phyloP scores from a whole-genome alignment of 208 protist genomes.

The Trypanosoma conorhini region DNA sequence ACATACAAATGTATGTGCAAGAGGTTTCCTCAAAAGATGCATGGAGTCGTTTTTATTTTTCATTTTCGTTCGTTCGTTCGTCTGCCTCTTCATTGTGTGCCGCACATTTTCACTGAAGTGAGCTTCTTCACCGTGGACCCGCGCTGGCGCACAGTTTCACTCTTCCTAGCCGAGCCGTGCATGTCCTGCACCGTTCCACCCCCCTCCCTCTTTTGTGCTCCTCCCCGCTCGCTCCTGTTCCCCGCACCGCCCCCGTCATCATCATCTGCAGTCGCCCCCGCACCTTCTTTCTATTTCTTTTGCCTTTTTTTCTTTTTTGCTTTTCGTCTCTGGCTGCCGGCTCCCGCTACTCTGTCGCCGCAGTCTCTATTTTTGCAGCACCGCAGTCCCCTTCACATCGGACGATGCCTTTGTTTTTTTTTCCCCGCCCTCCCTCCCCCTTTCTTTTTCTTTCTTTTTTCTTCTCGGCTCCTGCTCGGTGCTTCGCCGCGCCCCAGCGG shows the following conservation, averaged over 20 bases:
- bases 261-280: background rate
- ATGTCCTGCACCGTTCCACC: background rate
- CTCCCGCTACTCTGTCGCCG: too few relatives aligned
- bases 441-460: conserved; percentile 8
- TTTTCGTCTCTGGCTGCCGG: background rate
- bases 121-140: too few relatives aligned
- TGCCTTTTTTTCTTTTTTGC: conserved; percentile 12
- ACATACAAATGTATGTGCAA: too few relatives aligned
- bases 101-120: too few relatives aligned
- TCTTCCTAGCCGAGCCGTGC: background rate
- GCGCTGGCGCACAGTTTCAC: background rate
- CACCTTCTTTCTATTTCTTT: background rate
- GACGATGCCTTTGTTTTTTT: background rate
- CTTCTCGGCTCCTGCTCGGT: background rate
- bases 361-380: background rate
- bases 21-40: too few relatives aligned
- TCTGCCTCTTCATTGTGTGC: too few relatives aligned
- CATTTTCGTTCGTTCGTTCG: too few relatives aligned
- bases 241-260: background rate
- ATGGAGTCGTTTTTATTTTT: too few relatives aligned
- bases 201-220: too few relatives aligned
- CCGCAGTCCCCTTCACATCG: background rate
- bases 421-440: background rate
- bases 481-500: background rate
- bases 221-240: too few relatives aligned